phyloP scores from a whole-genome alignment of 1,139 yeast species.

The Debaryomycetaceae sp. region DNA sequence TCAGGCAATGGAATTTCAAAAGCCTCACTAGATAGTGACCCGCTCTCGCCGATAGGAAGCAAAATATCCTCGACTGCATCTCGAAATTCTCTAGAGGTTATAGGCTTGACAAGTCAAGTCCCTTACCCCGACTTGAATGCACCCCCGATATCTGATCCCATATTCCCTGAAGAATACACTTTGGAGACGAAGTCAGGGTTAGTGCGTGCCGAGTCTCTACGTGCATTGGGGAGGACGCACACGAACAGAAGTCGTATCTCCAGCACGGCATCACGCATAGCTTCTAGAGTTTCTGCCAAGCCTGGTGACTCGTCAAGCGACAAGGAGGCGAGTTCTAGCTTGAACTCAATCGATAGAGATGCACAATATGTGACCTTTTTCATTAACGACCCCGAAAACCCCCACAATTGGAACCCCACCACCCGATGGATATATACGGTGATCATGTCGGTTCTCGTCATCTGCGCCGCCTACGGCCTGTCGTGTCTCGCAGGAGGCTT shows the following conservation, averaged over 20 bases:
- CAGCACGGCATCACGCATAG: too few relatives aligned
- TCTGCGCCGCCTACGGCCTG: slow-evolving; percentile 84
- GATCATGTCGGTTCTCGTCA: slow-evolving; percentile 55
- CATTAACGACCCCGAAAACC: slow-evolving; percentile 73
- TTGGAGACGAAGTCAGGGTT: slow-evolving; percentile 80
- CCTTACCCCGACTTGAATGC: slow-evolving; percentile 50
- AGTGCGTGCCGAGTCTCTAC: slow-evolving; percentile 68
- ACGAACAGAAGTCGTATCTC: slow-evolving; percentile 6
- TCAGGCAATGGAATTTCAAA: not conserved
- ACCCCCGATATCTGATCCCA: slow-evolving; percentile 53
- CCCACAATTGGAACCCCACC: slow-evolving; percentile 64
- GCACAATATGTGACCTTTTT: slow-evolving; percentile 74
- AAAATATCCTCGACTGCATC: slow-evolving; percentile 48
- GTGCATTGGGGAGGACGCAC: slow-evolving; percentile 49
- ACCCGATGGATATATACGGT: slow-evolving; percentile 62
- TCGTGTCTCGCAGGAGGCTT: slow-evolving; percentile 84
- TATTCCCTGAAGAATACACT: slow-evolving; percentile 87
- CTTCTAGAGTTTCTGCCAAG: not conserved
- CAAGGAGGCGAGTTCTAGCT: not conserved
- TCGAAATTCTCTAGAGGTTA: slow-evolving; percentile 48
- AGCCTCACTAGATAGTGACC: not conserved
- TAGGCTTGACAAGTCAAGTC: slow-evolving; percentile 44
- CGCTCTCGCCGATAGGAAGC: not conserved
- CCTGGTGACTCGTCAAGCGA: not conserved
- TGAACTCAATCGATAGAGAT: not conserved